Percentiles rank a stretch among this genome's conserved stretches.
Evolutionary conservation across 331 rosid species (phyloP).

Genomic region (Malus hybrid): DNA sequence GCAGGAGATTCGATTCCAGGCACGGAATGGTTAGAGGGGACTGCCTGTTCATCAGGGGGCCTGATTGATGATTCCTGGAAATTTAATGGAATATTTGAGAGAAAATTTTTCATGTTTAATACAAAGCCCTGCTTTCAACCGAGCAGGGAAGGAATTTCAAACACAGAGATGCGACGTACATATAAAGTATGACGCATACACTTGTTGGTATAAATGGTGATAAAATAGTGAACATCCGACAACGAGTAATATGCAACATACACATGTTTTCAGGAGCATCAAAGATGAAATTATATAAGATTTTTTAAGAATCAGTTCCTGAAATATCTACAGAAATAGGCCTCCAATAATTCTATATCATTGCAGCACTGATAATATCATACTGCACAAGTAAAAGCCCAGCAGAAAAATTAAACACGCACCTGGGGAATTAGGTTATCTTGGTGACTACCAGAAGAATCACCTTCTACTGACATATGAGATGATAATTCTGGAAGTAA

Average conservation of each 20-base stretch:
- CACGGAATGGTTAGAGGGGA: constrained; percentile 25
- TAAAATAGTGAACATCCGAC: not conserved
- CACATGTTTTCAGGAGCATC: not conserved
- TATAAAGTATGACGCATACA: not conserved
- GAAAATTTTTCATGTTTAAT: not conserved
- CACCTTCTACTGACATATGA: constrained; percentile 6
- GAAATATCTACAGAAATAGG: not conserved
- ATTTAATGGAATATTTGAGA: constrained; percentile 22
- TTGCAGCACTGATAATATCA: not conserved
- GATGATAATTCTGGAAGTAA: constrained; percentile 35
- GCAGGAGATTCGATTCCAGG: constrained; percentile 46
- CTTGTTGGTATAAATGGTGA: not conserved
- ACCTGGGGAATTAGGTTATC: constrained; percentile 53
- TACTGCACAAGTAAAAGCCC: not conserved
- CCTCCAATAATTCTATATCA: not conserved
- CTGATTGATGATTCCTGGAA: constrained; percentile 50
- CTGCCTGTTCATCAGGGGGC: constrained; percentile 36
- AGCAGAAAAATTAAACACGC: constrained; percentile 19
- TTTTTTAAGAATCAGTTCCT: not conserved
- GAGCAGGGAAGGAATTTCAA: not conserved
- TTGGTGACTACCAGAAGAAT: constrained; percentile 16
- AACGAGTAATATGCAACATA: not conserved
- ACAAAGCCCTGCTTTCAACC: not conserved
- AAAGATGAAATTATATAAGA: not conserved
- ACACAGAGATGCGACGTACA: not conserved